Base-by-base conservation (phyloP, 2,329 filamentous ascomycete species). In the Penicillium psychrosexuale region DNA sequence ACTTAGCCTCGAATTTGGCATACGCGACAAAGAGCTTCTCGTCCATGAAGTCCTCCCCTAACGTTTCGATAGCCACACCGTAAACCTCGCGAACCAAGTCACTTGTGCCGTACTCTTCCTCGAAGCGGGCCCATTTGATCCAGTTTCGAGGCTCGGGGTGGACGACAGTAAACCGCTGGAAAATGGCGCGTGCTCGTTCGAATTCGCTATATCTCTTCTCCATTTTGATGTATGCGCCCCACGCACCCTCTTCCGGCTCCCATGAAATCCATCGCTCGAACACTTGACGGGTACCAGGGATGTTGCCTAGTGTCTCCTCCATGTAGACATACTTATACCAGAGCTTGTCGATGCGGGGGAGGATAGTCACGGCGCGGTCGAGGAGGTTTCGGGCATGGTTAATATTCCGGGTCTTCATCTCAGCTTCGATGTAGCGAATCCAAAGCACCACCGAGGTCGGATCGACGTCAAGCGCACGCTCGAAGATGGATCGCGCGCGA, bases 241-340 rank as follows among this genome's bases (percentile, higher is more conserved):
- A 99, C 0, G 93, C 94, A 40, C 89, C 87, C 81, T 97, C 93
- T 63, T 97, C 91, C 0, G 94, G 94, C 72, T 96, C 91, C 94
- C 94, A 99, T 59, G 89, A 87, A 88, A 99, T 93, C 94, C 94
- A 99, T 43, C 94, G 83, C 77, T 99, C 94, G 71, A 97, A 99
- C 0, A 97, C 90, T 66, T 96, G 90, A 55, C 94, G 82, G 3
- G 91, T 95, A 34, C 93, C 94, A 3, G 92, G 86, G 46, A 99
- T 87, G 67, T 99, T 97, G 7, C 91, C 91, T 51, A 99, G 82
- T 76, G 93, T 97, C 81, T 99, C 94, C 78, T 97, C 93, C 88
- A 96, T 95, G 72, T 96, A 96, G 27, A 96, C 91, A 79, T 97
- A 99, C 73, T 97, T 97, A 80, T 96, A 99, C 94, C 94, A 99